Conservation (phyloP, 371 early-diverging fungal species). For the Syncephalastrum sp. region DNA sequence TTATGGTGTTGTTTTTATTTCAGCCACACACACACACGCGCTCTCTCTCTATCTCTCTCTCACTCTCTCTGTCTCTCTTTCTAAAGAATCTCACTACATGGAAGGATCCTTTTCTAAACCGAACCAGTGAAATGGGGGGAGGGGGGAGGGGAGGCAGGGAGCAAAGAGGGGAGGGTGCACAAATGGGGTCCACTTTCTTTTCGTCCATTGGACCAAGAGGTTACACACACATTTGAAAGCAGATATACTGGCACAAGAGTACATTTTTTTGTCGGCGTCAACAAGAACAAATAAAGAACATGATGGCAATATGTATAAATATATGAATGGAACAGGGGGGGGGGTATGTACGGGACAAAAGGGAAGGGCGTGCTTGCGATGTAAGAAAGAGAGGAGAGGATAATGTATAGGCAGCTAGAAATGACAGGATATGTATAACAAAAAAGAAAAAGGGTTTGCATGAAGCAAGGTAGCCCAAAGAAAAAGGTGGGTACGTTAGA, state of each 20-base stretch:
- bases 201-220: background rate
- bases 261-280: too few species aligned
- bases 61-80: too few species aligned
- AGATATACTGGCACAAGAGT: too few species aligned
- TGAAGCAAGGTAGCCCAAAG: background rate
- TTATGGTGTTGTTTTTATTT: constrained; percentile 1
- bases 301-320: constrained; percentile 10
- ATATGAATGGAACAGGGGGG: constrained; percentile 5
- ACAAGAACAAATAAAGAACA: constrained; percentile 10
- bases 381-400: constrained; percentile 4
- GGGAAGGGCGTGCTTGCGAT: background rate
- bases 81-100: too few species aligned
- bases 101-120: too few species aligned
- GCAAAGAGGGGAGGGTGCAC: too few species aligned
- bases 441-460: constrained; percentile 9
- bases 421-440: constrained; percentile 15
- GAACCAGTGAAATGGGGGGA: too few species aligned
- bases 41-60: too few species aligned
- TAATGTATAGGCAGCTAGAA: constrained; percentile 10
- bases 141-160: too few species aligned
- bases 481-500: constrained; percentile 1
- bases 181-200: constrained; percentile 2
- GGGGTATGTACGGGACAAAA: constrained; percentile 9
- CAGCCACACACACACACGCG: too few species aligned
- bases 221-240: background rate